Conservation (phyloP, 345 rosid genomes). For the Corchorus olitorius region DNA sequence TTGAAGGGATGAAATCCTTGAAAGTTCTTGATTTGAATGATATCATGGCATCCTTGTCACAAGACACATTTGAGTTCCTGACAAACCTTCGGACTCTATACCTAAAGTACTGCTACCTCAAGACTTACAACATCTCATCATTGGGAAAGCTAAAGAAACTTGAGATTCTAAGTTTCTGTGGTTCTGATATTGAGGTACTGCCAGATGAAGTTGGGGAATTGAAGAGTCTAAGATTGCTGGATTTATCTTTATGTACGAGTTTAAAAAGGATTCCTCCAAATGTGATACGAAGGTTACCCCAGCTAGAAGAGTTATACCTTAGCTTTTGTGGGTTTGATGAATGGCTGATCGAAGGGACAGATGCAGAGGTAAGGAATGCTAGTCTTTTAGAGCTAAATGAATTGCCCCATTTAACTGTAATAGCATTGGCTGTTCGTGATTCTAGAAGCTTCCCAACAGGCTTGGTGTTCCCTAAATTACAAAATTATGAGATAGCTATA, state of each 20-base stretch:
- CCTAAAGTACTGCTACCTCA: neutral
- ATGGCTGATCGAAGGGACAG: neutral
- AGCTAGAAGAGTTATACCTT: slow-evolving; percentile 11
- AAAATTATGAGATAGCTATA: neutral
- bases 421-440: neutral
- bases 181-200: slow-evolving; percentile 1
- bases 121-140: neutral
- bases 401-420: neutral
- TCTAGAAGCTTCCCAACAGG: neutral
- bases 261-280: neutral
- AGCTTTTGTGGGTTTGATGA: neutral
- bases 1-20: neutral
- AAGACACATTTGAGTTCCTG: neutral
- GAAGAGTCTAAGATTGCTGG: slow-evolving; percentile 16
- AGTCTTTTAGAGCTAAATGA: neutral
- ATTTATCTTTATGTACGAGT: neutral
- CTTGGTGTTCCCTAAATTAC: neutral
- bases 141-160: neutral
- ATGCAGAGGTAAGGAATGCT: too few species aligned
- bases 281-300: neutral
- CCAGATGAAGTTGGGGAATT: slow-evolving; percentile 7
- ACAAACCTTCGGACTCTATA: neutral
- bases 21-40: neutral
- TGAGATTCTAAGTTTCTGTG: slow-evolving; percentile 9
- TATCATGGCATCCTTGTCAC: too few species aligned